Evolutionary conservation across 768 basidiomycete genomes (phyloP).

Genomic region (Kwoniella shandongensis): DNA sequence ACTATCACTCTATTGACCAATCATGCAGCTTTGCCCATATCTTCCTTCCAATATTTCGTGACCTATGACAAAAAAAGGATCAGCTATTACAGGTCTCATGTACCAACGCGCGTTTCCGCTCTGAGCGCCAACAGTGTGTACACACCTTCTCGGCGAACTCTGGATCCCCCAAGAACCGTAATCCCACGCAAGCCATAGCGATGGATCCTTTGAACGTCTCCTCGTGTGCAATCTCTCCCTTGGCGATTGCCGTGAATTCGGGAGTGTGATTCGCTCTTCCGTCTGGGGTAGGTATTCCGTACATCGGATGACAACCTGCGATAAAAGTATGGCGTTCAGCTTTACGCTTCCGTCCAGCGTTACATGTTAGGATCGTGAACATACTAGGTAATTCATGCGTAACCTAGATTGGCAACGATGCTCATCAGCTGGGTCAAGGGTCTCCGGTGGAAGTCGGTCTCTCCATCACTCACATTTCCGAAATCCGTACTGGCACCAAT

Average conservation of each 20-base stretch:
- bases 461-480: conserved; percentile 20
- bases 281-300: conserved; percentile 16
- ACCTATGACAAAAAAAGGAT: too few species aligned
- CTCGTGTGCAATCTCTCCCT: conserved; percentile 35
- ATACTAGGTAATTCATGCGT: conserved; percentile 2
- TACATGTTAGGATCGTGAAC: neutral
- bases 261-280: conserved; percentile 34
- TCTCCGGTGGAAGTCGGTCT: neutral
- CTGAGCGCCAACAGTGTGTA: too few species aligned
- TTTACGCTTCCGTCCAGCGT: neutral
- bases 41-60: too few species aligned
- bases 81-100: too few species aligned
- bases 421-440: neutral
- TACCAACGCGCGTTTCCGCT: too few species aligned
- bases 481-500: conserved; percentile 31
- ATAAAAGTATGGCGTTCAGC: neutral
- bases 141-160: conserved; percentile 4
- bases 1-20: too few species aligned
- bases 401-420: neutral
- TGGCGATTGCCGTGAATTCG: conserved; percentile 31
- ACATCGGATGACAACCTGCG: conserved; percentile 14
- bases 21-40: too few species aligned
- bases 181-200: conserved; percentile 1
- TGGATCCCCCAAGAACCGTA: conserved; percentile 6
- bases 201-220: conserved; percentile 32